phyloP scores from a whole-genome alignment of 2,329 filamentous ascomycete genomes.

The Penicillium palitans region DNA sequence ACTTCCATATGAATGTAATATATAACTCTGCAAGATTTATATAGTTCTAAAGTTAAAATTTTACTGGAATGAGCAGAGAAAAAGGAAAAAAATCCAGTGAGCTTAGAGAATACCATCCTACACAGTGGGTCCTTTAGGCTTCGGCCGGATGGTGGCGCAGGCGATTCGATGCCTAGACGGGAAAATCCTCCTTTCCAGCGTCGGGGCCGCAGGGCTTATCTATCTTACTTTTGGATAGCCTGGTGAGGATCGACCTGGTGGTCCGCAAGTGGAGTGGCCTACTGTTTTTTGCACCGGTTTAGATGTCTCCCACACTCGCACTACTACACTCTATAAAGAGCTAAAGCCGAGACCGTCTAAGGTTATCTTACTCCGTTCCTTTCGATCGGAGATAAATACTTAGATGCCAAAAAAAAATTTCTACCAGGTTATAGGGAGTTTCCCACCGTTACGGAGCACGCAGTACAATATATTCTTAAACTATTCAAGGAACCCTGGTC shows the following conservation, averaged over 20 bases:
- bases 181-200: slow-evolving; percentile 24
- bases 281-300: slow-evolving; percentile 16
- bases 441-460: background rate
- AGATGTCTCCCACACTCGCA: background rate
- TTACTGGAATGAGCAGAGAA: background rate
- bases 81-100: slow-evolving; percentile 4
- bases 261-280: slow-evolving; percentile 20
- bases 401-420: too few relatives aligned
- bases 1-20: background rate
- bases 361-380: background rate
- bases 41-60: background rate
- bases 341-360: slow-evolving; percentile 17
- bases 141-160: slow-evolving; percentile 24
- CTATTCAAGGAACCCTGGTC: slow-evolving; percentile 10
- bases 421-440: background rate
- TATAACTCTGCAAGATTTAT: background rate
- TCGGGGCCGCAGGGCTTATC: slow-evolving; percentile 29
- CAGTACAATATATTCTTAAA: background rate
- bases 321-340: slow-evolving; percentile 13
- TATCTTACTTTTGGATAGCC: slow-evolving; percentile 22
- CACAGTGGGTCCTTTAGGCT: slow-evolving; percentile 17
- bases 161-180: slow-evolving; percentile 26
- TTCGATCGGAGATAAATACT: too few relatives aligned
- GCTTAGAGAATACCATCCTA: slow-evolving; percentile 13
- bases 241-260: slow-evolving; percentile 23